These are phyloP conservation scores for Leptomonas pyrrhocoris DNA, from an alignment of 208 protist genomes.

Conservation along the genomic window DNA sequence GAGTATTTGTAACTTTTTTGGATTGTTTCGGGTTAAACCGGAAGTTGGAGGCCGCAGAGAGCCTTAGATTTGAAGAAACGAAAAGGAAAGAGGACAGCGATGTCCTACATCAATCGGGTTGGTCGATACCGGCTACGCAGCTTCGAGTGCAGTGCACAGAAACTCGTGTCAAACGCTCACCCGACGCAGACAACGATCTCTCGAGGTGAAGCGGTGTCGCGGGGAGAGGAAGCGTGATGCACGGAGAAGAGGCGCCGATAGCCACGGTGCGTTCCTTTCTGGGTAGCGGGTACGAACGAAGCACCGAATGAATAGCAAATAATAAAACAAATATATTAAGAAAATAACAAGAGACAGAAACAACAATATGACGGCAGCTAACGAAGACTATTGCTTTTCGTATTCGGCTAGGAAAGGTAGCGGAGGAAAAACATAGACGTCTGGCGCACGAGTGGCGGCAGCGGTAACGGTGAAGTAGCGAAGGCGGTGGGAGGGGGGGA, in stretches of 20 bases:
- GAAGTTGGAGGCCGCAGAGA: conserved; percentile 2
- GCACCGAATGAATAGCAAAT: conserved; percentile 23
- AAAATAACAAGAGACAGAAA: neutral
- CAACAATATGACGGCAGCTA: neutral
- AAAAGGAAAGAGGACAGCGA: conserved; percentile 9
- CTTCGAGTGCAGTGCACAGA: neutral
- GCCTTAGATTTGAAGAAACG: conserved; percentile 7
- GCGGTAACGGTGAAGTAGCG: neutral
- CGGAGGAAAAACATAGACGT: conserved; percentile 10
- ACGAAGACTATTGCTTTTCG: neutral
- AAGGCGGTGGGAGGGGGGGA: neutral
- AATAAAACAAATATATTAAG: conserved; percentile 7
- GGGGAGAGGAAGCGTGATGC: neutral
- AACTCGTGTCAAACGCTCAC: neutral
- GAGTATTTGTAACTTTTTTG: too few relatives aligned
- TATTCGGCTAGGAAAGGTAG: conserved; percentile 11
- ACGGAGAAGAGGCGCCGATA: neutral
- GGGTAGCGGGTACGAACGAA: neutral
- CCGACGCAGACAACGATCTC: neutral
- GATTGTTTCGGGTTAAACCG: conserved; percentile 5
- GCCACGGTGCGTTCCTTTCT: neutral
- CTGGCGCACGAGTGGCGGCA: neutral
- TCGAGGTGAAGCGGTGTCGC: conserved; percentile 3
- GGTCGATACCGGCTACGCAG: neutral
- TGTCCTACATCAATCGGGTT: neutral